Conservation (phyloP, 2,329 filamentous ascomycete genomes). For the Fusarium incarnatum region DNA sequence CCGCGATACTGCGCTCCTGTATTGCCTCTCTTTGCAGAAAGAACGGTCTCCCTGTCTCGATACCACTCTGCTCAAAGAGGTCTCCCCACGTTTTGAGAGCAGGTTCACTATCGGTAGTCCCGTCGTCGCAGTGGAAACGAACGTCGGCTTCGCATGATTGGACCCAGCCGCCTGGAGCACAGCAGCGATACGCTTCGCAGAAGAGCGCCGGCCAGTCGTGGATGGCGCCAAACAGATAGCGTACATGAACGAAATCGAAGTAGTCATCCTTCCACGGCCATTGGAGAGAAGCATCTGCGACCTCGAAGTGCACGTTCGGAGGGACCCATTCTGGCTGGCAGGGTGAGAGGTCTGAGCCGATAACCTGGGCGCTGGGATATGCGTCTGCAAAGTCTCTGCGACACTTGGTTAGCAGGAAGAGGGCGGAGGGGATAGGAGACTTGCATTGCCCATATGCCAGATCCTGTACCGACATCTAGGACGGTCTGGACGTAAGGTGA, state of each 20-base stretch:
- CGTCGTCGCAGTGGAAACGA: constrained; percentile 35
- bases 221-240: constrained; percentile 40
- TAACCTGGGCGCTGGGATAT: constrained; percentile 30
- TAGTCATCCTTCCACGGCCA: constrained; percentile 38
- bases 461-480: constrained; percentile 44
- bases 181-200: constrained; percentile 36
- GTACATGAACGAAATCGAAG: constrained; percentile 41
- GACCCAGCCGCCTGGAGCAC: constrained; percentile 36
- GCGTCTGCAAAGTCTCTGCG: constrained; percentile 39
- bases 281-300: constrained; percentile 36
- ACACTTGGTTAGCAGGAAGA: not conserved
- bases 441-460: constrained; percentile 38
- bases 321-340: constrained; percentile 41
- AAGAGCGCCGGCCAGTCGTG: constrained; percentile 35
- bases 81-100: constrained; percentile 20
- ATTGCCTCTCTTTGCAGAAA: constrained; percentile 31
- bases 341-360: constrained; percentile 40
- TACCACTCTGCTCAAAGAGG: constrained; percentile 24
- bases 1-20: constrained; percentile 29
- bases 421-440: not conserved
- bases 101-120: constrained; percentile 28
- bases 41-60: constrained; percentile 16
- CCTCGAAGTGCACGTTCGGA: constrained; percentile 38
- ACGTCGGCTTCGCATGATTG: constrained; percentile 40
- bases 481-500: constrained; percentile 33